Evolutionary conservation across 164 flowering plant species (phyloP).

Genomic region (Dillenia suffruticosa): DNA sequence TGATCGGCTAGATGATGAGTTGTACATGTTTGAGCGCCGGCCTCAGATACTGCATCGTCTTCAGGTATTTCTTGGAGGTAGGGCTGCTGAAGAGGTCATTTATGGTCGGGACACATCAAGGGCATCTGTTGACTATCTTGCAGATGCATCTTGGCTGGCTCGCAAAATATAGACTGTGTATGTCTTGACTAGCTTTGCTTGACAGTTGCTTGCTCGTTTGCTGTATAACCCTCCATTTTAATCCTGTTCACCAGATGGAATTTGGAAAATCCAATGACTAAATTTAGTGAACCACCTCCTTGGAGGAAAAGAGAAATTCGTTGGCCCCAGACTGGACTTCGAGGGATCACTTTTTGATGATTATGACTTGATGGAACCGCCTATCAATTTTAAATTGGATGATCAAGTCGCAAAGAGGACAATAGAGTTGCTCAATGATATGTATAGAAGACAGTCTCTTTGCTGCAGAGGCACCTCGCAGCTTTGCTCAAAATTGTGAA

Average conservation of each 20-base stretch:
- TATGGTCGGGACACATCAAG: constrained; percentile 85
- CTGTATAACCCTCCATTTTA: constrained; percentile 1
- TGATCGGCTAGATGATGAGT: constrained; percentile 87
- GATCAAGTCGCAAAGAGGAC: constrained; percentile 73
- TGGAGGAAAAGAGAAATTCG: constrained; percentile 76
- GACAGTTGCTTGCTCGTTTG: background rate
- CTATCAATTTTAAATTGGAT: constrained; percentile 72
- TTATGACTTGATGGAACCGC: constrained; percentile 70
- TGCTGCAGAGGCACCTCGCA: constrained; percentile 65
- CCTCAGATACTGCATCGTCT: constrained; percentile 93
- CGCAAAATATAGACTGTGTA: constrained; percentile 94
- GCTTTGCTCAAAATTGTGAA: constrained; percentile 83
- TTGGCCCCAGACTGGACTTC: constrained; percentile 88
- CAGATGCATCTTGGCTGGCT: constrained; percentile 98
- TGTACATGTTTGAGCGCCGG: constrained; percentile 81
- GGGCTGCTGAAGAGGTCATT: constrained; percentile 97
- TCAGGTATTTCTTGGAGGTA: constrained; percentile 94
- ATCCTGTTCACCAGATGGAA: constrained; percentile 67
- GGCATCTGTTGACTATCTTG: constrained; percentile 80
- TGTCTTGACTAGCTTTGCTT: constrained; percentile 7
- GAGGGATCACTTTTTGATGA: constrained; percentile 87
- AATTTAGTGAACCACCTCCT: constrained; percentile 90
- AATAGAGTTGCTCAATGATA: constrained; percentile 52
- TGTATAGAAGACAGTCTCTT: constrained; percentile 54
- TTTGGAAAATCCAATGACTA: constrained; percentile 81